Evolutionary conservation across 352 stramenopile species (phyloP).

Genomic region (Phytophthora syringae): DNA sequence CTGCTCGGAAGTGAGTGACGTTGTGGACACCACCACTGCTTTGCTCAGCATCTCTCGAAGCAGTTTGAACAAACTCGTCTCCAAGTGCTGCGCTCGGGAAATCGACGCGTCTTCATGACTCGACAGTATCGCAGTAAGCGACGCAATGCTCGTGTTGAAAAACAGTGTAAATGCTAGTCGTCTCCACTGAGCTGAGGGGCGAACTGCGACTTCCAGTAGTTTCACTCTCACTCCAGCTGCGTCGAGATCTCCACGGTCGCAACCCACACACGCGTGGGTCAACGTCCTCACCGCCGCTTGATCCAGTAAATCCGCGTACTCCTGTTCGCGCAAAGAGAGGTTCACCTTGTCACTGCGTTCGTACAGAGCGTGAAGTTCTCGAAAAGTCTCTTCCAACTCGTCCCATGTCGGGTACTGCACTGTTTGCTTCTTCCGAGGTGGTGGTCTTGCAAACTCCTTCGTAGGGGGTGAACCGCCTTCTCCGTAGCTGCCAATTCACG

Average conservation of each 20-base stretch:
- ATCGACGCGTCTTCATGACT: slow-evolving; percentile 3
- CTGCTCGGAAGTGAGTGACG: slow-evolving; percentile 5
- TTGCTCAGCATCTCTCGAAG: slow-evolving; percentile 61
- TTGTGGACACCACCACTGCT: slow-evolving; percentile 42
- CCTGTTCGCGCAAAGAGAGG: slow-evolving; percentile 31
- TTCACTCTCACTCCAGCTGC: slow-evolving; percentile 36
- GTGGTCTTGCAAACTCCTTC: not conserved
- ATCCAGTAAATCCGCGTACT: slow-evolving; percentile 31
- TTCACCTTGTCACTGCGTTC: slow-evolving; percentile 7
- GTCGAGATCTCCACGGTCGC: slow-evolving; percentile 22
- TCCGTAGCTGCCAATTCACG: slow-evolving; percentile 34
- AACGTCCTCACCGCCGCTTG: slow-evolving; percentile 31
- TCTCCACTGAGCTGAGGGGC: slow-evolving; percentile 36
- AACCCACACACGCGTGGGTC: slow-evolving; percentile 20
- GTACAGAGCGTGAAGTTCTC: slow-evolving; percentile 44
- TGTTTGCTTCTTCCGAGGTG: slow-evolving; percentile 8
- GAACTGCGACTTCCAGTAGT: slow-evolving; percentile 52
- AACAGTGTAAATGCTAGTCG: slow-evolving; percentile 55
- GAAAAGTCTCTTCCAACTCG: slow-evolving; percentile 45
- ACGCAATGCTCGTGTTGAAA: slow-evolving; percentile 27
- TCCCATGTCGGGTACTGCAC: slow-evolving; percentile 17
- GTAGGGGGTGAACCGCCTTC: slow-evolving; percentile 15
- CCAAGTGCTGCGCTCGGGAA: slow-evolving; percentile 18
- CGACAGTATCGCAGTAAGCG: slow-evolving; percentile 27
- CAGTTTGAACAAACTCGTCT: slow-evolving; percentile 44